phyloP scores from a whole-genome alignment of 139 green algal species.

The Nannochloris sp. region DNA sequence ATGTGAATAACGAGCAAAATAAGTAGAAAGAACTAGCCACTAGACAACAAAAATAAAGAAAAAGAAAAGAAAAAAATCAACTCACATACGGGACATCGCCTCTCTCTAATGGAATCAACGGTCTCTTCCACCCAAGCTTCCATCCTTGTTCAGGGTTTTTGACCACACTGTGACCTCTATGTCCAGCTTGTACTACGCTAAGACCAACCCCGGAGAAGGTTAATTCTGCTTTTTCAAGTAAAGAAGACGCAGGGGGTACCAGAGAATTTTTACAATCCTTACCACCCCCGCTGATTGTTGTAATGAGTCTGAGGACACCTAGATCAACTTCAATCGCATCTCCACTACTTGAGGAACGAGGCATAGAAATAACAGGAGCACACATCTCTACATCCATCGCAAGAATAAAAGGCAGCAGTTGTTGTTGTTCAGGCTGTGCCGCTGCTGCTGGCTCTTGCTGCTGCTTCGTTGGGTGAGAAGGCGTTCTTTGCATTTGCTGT shows the following conservation, averaged over 20 bases:
- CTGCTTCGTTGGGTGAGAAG: too few species aligned
- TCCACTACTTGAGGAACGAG: conserved; percentile 27
- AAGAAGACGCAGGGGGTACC: neutral
- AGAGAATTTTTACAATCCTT: neutral
- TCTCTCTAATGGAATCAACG: conserved; percentile 1
- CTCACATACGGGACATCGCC: conserved; percentile 13
- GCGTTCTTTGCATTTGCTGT: too few species aligned
- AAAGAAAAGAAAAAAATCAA: neutral
- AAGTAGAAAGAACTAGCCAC: neutral
- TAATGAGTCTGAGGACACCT: conserved; percentile 54
- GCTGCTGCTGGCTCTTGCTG: neutral
- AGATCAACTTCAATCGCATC: conserved; percentile 64
- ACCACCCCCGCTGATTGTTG: conserved; percentile 34
- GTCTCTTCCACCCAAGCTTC: conserved; percentile 19
- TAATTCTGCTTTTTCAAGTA: conserved; percentile 36
- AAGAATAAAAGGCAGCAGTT: conserved; percentile 40
- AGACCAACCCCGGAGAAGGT: conserved; percentile 30
- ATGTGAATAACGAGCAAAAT: neutral
- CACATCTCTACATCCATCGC: conserved; percentile 65
- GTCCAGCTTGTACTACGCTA: conserved; percentile 26
- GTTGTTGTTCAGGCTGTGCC: too few species aligned
- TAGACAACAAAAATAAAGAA: too few species aligned
- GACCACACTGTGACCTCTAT: conserved; percentile 54
- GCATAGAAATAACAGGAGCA: conserved; percentile 74
- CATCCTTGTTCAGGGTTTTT: conserved; percentile 21